Conservation (phyloP, 2,329 filamentous ascomycete species). For the Zopfia rhizophila region DNA sequence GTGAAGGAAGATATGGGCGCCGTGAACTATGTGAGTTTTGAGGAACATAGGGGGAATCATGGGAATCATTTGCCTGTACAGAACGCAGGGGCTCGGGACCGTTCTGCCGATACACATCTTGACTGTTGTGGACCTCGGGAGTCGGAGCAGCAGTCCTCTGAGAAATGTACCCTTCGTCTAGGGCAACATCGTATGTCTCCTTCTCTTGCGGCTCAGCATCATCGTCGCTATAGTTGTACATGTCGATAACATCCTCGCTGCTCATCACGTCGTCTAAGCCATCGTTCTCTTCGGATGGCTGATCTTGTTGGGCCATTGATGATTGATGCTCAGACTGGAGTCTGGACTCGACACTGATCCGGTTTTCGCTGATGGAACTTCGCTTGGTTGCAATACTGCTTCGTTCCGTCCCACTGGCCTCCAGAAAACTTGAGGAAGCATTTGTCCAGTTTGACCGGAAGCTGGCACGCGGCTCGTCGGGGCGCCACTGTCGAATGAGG, state of each 20-base stretch:
- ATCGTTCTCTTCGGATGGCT: conserved; percentile 23
- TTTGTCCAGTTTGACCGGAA: conserved; percentile 70
- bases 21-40: too few relatives aligned
- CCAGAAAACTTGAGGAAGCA: conserved; percentile 66
- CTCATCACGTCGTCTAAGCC: conserved; percentile 62
- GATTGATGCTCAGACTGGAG: conserved; percentile 54
- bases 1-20: conserved; percentile 1
- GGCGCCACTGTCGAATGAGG: conserved; percentile 39
- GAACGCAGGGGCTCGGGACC: too few relatives aligned
- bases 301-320: too few relatives aligned
- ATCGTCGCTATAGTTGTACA: conserved; percentile 69
- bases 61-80: too few relatives aligned
- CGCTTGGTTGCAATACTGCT: conserved; percentile 84
- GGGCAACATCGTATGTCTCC: conserved; percentile 37
- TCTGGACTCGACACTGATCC: conserved; percentile 65
- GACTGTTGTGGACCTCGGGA: neutral
- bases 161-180: conserved; percentile 27
- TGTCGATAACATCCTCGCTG: conserved; percentile 69
- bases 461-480: conserved; percentile 64
- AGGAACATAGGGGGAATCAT: neutral
- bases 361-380: conserved; percentile 74
- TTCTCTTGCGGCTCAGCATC: conserved; percentile 52
- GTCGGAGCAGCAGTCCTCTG: conserved; percentile 21
- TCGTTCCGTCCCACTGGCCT: conserved; percentile 75
- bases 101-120: too few relatives aligned